Percentiles rank a stretch among this genome's conserved stretches.
phyloP scores from a whole-genome alignment of 768 basidiomycete species.

The Mycena rosella region DNA sequence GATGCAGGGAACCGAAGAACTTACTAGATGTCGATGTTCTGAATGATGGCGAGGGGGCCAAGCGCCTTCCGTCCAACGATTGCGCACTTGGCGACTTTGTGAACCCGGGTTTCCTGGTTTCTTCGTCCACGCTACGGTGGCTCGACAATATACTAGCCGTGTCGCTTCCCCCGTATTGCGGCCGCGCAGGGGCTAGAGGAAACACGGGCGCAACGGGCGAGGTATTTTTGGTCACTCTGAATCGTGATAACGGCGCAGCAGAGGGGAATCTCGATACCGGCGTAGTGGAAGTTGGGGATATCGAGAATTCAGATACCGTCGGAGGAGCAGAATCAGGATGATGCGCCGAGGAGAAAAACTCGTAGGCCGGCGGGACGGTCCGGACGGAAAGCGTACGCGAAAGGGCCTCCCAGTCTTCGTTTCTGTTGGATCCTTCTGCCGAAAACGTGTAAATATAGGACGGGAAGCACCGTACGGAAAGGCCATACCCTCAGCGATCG shows the following conservation, averaged over 20 bases:
- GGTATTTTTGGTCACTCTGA: too few relatives aligned
- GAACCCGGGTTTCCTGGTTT: constrained; percentile 29
- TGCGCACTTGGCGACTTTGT: constrained; percentile 22
- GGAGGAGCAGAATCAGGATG: neutral
- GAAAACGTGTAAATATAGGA: too few relatives aligned
- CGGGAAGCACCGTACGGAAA: too few relatives aligned
- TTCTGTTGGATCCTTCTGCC: neutral
- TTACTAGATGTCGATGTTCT: constrained; percentile 37
- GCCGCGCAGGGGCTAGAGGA: neutral
- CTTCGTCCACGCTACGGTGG: constrained; percentile 28
- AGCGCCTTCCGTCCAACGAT: constrained; percentile 26
- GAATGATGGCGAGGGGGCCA: constrained; percentile 33
- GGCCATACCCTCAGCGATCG: too few relatives aligned
- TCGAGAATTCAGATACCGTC: constrained; percentile 18
- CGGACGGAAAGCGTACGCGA: too few relatives aligned
- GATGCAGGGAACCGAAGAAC: neutral
- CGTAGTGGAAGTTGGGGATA: neutral
- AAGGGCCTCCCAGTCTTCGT: too few relatives aligned
- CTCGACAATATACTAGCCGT: constrained; percentile 20
- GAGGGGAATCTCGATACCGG: too few relatives aligned
- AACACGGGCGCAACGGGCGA: too few relatives aligned
- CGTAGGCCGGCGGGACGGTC: constrained; percentile 37
- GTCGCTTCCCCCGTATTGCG: constrained; percentile 17
- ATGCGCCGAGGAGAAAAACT: constrained; percentile 12
- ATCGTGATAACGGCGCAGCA: too few relatives aligned